Evolutionary conservation across 2,329 filamentous ascomycete genomes (phyloP).

Genomic region (Colletotrichum eleusines): DNA sequence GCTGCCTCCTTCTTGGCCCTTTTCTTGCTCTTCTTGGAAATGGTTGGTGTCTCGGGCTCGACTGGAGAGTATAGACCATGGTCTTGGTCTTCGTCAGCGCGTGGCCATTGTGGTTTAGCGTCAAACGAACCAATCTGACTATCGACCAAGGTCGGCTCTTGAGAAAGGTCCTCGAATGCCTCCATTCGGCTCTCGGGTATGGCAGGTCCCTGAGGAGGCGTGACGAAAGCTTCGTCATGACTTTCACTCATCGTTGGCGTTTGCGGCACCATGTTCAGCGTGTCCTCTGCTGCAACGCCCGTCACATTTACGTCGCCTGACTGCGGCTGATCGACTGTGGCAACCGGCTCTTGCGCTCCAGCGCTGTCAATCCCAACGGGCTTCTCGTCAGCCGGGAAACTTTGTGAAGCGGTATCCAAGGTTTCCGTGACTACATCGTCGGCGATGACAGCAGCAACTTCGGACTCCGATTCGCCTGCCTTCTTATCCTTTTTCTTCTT

Average conservation of each 20-base stretch:
- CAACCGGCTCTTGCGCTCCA: neutral
- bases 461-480: conserved; percentile 1
- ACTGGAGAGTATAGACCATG: conserved; percentile 14
- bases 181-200: neutral
- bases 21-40: conserved; percentile 49
- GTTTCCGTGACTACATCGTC: neutral
- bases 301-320: neutral
- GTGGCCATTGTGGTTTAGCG: conserved; percentile 29
- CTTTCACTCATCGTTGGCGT: conserved; percentile 19
- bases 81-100: conserved; percentile 20
- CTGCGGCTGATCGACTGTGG: neutral
- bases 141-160: conserved; percentile 26
- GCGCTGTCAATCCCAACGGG: neutral
- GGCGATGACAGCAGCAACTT: neutral
- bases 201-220: conserved; percentile 10
- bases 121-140: conserved; percentile 30
- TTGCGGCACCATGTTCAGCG: conserved; percentile 8
- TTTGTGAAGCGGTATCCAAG: neutral
- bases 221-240: conserved; percentile 20
- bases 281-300: neutral
- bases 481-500: conserved; percentile 45
- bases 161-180: conserved; percentile 20
- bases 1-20: conserved; percentile 41
- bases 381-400: neutral
- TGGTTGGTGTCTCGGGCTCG: conserved; percentile 34